Conservation (phyloP, 805 yeast genomes). For the Jamesozyma jinghongensis region DNA sequence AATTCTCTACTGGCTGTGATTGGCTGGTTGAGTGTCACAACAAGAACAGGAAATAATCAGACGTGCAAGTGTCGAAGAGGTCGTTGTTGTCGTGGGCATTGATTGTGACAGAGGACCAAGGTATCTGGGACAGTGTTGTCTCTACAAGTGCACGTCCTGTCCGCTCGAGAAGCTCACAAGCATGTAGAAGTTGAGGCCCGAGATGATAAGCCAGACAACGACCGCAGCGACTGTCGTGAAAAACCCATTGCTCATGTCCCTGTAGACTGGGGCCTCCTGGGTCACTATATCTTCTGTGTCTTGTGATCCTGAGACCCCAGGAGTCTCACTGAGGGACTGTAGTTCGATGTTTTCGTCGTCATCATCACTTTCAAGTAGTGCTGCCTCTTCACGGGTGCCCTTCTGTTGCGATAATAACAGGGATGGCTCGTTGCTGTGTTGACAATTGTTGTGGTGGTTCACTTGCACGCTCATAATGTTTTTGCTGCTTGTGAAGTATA, state of each 20-base stretch:
- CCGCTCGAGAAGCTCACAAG: conserved; percentile 41
- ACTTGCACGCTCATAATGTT: conserved; percentile 54
- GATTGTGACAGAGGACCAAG: neutral
- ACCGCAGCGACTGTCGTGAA: conserved; percentile 44
- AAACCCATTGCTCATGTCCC: conserved; percentile 38
- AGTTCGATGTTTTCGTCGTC: conserved; percentile 3
- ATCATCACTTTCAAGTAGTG: neutral
- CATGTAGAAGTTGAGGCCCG: conserved; percentile 59
- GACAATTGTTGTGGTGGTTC: conserved; percentile 8
- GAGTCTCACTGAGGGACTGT: neutral
- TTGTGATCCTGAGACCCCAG: neutral
- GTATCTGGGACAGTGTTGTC: neutral
- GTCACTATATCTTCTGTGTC: conserved; percentile 3
- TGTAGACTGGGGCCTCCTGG: conserved; percentile 13
- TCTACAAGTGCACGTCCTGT: conserved; percentile 32
- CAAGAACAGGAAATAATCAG: too few relatives aligned
- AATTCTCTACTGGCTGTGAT: conserved; percentile 1
- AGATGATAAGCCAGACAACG: conserved; percentile 58
- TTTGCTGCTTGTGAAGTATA: conserved; percentile 67
- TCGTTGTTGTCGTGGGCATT: too few relatives aligned
- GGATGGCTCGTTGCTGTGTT: conserved; percentile 3
- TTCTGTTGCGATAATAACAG: neutral
- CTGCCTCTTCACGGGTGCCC: neutral
- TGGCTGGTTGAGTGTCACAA: neutral
- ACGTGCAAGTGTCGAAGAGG: too few relatives aligned